Evolutionary conservation across 2,329 filamentous ascomycete genomes (phyloP).

Genomic region (Mollisia scopiformis): DNA sequence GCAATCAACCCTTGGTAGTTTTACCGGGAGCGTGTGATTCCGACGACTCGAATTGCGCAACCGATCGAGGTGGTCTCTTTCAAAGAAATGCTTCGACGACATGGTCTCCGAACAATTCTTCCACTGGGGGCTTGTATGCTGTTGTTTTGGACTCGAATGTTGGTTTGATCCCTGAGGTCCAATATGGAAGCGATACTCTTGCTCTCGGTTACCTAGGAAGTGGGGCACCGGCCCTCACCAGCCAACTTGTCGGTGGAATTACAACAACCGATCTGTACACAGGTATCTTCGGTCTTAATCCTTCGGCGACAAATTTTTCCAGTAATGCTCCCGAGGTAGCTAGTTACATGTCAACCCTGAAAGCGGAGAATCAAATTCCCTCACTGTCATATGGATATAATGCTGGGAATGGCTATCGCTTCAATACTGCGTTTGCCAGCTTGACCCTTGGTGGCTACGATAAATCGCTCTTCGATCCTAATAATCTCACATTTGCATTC

Average conservation of each 20-base stretch:
- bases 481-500: constrained; percentile 43
- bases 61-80: constrained; percentile 41
- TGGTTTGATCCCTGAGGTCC: constrained; percentile 18
- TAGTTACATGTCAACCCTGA: constrained; percentile 42
- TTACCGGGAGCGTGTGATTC: constrained; percentile 24
- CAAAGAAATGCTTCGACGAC: constrained; percentile 40
- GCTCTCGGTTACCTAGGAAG: constrained; percentile 17
- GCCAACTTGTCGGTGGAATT: constrained; percentile 35
- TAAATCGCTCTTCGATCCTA: constrained; percentile 42
- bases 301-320: constrained; percentile 26
- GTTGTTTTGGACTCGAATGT: constrained; percentile 23
- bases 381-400: constrained; percentile 48
- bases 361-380: constrained; percentile 41
- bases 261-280: constrained; percentile 33
- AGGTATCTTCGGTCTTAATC: constrained; percentile 31
- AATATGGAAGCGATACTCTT: constrained; percentile 31
- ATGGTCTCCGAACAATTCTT: constrained; percentile 32
- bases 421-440: constrained; percentile 24
- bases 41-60: constrained; percentile 36
- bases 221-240: constrained; percentile 18
- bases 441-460: constrained; percentile 42
- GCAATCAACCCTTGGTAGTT: constrained; percentile 30
- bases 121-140: constrained; percentile 20
- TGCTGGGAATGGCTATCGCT: constrained; percentile 44
- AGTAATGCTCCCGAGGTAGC: constrained; percentile 22